These are phyloP conservation scores for Tetrastigma voinierianum DNA, from an alignment of 164 flowering plant species.

Conservation along the genomic window DNA sequence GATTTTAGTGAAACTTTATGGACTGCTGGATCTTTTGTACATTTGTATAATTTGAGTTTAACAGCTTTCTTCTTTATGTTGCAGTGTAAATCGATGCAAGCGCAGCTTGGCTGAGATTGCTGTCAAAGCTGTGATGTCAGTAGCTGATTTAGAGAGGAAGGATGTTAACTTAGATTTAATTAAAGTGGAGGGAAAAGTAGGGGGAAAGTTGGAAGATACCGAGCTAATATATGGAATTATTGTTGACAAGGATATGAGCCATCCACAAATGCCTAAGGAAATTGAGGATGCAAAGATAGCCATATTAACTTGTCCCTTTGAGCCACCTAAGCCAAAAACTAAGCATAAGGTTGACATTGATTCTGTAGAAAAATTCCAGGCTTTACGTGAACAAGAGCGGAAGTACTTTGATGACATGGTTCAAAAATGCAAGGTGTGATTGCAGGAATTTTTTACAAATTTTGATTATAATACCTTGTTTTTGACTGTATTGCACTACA, in stretches of 20 bases:
- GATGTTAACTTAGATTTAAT: constrained; percentile 94
- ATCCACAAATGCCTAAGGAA: constrained; percentile 96
- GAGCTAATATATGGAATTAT: constrained; percentile 87
- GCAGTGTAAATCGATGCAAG: constrained; percentile 97
- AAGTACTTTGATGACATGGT: constrained; percentile 99
- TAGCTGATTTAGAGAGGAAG: constrained; percentile 95
- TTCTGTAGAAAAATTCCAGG: constrained; percentile 92
- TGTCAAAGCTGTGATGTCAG: constrained; percentile 96
- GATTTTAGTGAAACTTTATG: not conserved
- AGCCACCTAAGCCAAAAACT: constrained; percentile 99
- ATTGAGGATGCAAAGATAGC: constrained; percentile 94
- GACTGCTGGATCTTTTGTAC: not conserved
- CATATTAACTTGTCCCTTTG: constrained; percentile 97
- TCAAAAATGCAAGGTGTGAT: constrained; percentile 82
- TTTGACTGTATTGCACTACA: not conserved
- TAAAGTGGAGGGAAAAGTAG: constrained; percentile 97
- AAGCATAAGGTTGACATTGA: constrained; percentile 99
- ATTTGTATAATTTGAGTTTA: not conserved
- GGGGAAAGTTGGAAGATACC: constrained; percentile 95
- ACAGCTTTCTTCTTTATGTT: constrained; percentile 7
- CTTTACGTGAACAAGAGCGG: constrained; percentile 82
- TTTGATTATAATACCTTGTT: not conserved
- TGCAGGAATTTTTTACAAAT: not conserved
- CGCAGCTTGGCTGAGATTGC: constrained; percentile 93
- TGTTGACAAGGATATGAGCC: constrained; percentile 99